Evolutionary conservation across 2,329 filamentous ascomycete species (phyloP).

Genomic region (Beauveria varroae): DNA sequence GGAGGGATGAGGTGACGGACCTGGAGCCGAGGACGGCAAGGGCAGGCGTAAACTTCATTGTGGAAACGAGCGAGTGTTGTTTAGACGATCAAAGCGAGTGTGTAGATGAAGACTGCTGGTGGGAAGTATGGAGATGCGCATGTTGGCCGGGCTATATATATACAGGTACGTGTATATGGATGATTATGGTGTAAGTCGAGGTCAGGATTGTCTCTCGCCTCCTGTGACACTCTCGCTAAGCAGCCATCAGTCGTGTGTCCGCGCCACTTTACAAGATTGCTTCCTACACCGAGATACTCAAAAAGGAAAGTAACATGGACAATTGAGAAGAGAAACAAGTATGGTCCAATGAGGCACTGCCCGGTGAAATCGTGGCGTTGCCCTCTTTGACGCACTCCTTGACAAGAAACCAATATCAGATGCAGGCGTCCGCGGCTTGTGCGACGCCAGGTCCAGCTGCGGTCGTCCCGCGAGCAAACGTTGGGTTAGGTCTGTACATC

Average conservation of each 20-base stretch:
- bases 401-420: neutral
- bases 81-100: neutral
- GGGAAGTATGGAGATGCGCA: neutral
- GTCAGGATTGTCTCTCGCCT: neutral
- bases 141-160: neutral
- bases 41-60: neutral
- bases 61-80: neutral
- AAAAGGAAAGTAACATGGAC: too few species aligned
- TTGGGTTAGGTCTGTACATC: too few species aligned
- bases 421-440: neutral
- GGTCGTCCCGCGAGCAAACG: too few species aligned
- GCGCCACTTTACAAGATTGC: neutral
- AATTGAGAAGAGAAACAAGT: too few species aligned
- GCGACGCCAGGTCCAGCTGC: neutral
- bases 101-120: neutral
- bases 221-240: conserved; percentile 1
- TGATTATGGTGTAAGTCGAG: neutral
- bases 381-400: neutral
- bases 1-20: neutral
- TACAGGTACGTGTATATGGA: neutral
- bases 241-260: neutral
- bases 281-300: neutral
- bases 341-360: neutral
- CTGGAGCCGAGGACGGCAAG: neutral
- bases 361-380: neutral